Percentiles rank a stretch among this genome's conserved stretches.
phyloP scores from a whole-genome alignment of 2,329 filamentous ascomycete species.

The Pseudogymnoascus sp. region DNA sequence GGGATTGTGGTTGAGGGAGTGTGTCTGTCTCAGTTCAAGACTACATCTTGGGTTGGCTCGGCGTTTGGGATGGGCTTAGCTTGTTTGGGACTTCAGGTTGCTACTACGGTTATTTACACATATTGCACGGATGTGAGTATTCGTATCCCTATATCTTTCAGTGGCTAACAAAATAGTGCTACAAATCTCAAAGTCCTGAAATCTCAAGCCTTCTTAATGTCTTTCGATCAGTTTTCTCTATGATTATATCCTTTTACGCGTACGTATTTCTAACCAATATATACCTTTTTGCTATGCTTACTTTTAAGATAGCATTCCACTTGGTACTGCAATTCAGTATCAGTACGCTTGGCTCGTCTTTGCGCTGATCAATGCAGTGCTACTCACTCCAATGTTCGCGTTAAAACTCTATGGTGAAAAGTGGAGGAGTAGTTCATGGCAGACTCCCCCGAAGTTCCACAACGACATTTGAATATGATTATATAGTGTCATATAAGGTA shows the following conservation, averaged over 20 bases:
- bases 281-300: neutral
- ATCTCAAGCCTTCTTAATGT: no score
- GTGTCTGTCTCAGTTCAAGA: slow-evolving; percentile 25
- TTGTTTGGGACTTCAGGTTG: slow-evolving; percentile 30
- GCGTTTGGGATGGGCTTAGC: slow-evolving; percentile 32
- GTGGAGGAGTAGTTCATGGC: slow-evolving; percentile 20
- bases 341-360: slow-evolving; percentile 28
- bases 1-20: slow-evolving; percentile 24
- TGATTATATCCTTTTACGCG: no score
- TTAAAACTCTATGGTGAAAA: slow-evolving; percentile 20
- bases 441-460: slow-evolving; percentile 19
- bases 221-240: no score
- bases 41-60: slow-evolving; percentile 28
- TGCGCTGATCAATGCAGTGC: slow-evolving; percentile 23
- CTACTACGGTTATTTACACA: slow-evolving; percentile 30
- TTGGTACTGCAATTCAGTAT: slow-evolving; percentile 23
- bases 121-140: slow-evolving; percentile 29
- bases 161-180: neutral
- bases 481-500: no score
- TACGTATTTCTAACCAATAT: no score
- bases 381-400: slow-evolving; percentile 21
- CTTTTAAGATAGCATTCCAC: slow-evolving; percentile 20
- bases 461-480: slow-evolving; percentile 6
- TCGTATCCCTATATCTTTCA: slow-evolving; percentile 9
- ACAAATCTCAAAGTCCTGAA: no score